Evolutionary conservation across 257 asterid genomes (phyloP).

Genomic region (Solanum medicagineum): DNA sequence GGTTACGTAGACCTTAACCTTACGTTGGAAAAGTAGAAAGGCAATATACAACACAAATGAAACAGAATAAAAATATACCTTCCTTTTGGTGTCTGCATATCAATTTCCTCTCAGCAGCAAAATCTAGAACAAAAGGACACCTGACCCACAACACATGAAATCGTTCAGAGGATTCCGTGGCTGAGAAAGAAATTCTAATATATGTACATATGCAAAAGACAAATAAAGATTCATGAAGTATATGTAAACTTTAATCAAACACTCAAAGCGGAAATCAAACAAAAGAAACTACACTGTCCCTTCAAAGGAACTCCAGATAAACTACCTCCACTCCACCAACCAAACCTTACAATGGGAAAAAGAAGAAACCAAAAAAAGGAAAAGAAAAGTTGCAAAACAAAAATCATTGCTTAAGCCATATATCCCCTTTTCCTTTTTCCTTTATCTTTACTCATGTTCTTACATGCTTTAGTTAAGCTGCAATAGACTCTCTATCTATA

Average conservation of each 20-base stretch:
- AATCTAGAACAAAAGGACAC: conserved; percentile 37
- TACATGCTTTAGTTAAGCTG: background rate
- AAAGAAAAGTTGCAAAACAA: conserved; percentile 12
- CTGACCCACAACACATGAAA: conserved; percentile 44
- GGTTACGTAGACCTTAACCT: no score
- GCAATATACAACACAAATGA: background rate
- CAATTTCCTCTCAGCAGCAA: conserved; percentile 4
- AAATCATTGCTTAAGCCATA: conserved; percentile 25
- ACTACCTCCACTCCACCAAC: conserved; percentile 95
- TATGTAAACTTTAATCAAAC: conserved; percentile 19
- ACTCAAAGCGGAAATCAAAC: conserved; percentile 16
- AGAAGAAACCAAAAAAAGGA: conserved; percentile 5
- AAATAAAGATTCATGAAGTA: conserved; percentile 6
- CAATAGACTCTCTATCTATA: background rate
- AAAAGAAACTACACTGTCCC: conserved; percentile 37
- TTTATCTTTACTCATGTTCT: conserved; percentile 44
- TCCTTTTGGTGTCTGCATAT: conserved; percentile 79
- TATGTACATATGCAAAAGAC: conserved; percentile 8
- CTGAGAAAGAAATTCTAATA: conserved; percentile 7
- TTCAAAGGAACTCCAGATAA: conserved; percentile 70
- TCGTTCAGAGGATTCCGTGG: conserved; percentile 25
- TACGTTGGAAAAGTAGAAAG: no score
- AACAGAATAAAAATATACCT: conserved; percentile 31
- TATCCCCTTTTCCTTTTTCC: conserved; percentile 32
- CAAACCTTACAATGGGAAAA: conserved; percentile 30